Evolutionary conservation across 2,329 filamentous ascomycete species (phyloP).

Genomic region (Ophiostoma perfectum): DNA sequence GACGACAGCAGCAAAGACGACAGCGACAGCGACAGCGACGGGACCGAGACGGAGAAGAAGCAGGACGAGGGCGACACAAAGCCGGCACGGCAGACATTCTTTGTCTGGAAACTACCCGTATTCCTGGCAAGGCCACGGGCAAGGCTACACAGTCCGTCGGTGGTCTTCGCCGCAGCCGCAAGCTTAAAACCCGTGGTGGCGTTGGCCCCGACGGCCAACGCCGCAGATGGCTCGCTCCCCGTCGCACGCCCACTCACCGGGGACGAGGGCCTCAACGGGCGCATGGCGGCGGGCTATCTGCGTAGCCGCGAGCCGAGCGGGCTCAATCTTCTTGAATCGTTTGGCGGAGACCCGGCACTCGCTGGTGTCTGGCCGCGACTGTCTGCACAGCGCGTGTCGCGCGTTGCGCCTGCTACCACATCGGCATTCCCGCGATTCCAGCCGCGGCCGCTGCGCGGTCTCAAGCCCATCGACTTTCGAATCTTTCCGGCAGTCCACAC

Average conservation of each 20-base stretch:
- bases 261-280: neutral
- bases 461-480: slow-evolving; percentile 57
- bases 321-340: slow-evolving; percentile 71
- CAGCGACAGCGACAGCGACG: neutral
- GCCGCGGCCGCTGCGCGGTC: slow-evolving; percentile 54
- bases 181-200: slow-evolving; percentile 51
- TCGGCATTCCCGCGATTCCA: slow-evolving; percentile 36
- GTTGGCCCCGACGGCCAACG: slow-evolving; percentile 38
- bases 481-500: slow-evolving; percentile 67
- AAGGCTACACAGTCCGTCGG: slow-evolving; percentile 59
- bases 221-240: slow-evolving; percentile 34
- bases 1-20: slow-evolving; percentile 21
- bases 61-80: slow-evolving; percentile 23
- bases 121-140: slow-evolving; percentile 56
- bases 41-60: slow-evolving; percentile 26
- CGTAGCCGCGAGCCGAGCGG: slow-evolving; percentile 63
- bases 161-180: slow-evolving; percentile 59
- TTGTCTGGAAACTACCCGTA: slow-evolving; percentile 56
- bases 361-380: slow-evolving; percentile 59
- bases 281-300: slow-evolving; percentile 51
- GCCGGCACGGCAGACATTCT: slow-evolving; percentile 43
- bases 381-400: slow-evolving; percentile 67
- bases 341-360: slow-evolving; percentile 60
- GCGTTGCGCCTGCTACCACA: slow-evolving; percentile 63
- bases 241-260: neutral